Base-by-base conservation (phyloP, 495 filamentous ascomycete species). In the Hypomontagnella submonticulosa region DNA sequence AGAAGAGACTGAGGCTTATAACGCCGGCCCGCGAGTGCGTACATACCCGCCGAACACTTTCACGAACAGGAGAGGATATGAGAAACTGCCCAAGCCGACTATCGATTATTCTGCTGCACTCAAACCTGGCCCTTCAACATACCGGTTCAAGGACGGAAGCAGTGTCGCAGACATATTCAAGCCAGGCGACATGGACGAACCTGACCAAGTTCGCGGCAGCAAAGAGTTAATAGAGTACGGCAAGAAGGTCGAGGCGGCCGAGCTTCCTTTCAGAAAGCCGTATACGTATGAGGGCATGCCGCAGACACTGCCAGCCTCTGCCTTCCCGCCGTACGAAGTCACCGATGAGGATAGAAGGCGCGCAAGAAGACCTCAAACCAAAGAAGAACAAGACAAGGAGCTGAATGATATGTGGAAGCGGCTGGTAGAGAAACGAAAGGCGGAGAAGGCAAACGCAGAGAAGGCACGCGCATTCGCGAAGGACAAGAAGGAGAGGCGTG, bases 71-170 rank as follows among this genome's bases (percentile, higher is more conserved):
- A 6, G 3, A 27, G 3, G 6, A 27, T 27, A 27, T 27, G 23
- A 6, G 23, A 6, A 27, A 6, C 6, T 27, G 23, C 23, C 23
- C 6, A 27, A 6, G 20, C 60, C 5, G 19, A 52, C n/a, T 56
- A 60, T 38, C 48, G 6, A 60, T 23, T 69, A 69, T 16, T 42
- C 42, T 9, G 16, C 46, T 32, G 49, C 56, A n/a, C n/a, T n/a
- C 37, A 50, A 32, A 6, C 66, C 66, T 3, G 50, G 43, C 5
- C 23, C 33, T 27, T 54, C 66, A 12, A 60, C 49, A n/a, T 63
- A 63, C 50, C 46, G 4, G 43, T 57, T 63, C 23, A 10, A 1
- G 7, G 54, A 51, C 7, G 58, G 65, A 4, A 57, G 19, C 11
- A 6, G 23, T 0, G 49, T 62, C 16, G 8, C 58, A 20, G 59